Base-by-base conservation (phyloP, 192 early-diverging fungal genomes). In the Funneliformis geosporum region DNA sequence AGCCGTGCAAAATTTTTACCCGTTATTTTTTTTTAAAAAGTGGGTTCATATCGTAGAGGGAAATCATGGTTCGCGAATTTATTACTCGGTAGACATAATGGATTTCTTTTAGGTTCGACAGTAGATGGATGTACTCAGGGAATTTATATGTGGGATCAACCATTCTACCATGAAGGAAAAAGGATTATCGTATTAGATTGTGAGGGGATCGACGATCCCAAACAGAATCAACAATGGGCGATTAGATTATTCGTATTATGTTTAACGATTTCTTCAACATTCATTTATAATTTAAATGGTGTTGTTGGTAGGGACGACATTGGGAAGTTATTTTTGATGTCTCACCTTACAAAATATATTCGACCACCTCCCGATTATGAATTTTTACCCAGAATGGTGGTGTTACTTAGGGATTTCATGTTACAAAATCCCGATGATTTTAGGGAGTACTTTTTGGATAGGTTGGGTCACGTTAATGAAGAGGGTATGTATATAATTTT, bases 251-350 rank as follows among this genome's bases (percentile, higher is more conserved):
- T 78, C n/a, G 46, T 78, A 46, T 39, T 78, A 39, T 78, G 76
- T 68, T 60, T 78, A n/a, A 28, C 43, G 10, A 50, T 78, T 11
- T 78, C 76, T 0, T 78, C 76, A 38, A 47, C 65, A 8, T 78
- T 78, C 33, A 21, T 78, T 50, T 78, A 78, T 68, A 78, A 78
- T 18, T 47, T 78, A 33, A 78, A 78, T 55, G 76, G 64, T 16
- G 60, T 78, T 9, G 40, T 78, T 38, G 76, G 60, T 44, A 60
- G 40, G n/a, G 39, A n/a, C 1, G 76, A 78, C 55, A 67, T 78
- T 9, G 62, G 40, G 9, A 78, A 78, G 38, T 38, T 78, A 40
- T 78, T 78, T 33, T 47, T 78, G 16, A 78, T 78, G 76, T 47
- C 38, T 0, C 65, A 78, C 50, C 50, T 78, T 21, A 50, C 76